A percentile compares a stretch with the other conserved stretches of the same genome.
These are phyloP conservation scores for Nicotiana obtusifolia DNA, from an alignment of 257 asterid genomes.

Conservation along the genomic window DNA sequence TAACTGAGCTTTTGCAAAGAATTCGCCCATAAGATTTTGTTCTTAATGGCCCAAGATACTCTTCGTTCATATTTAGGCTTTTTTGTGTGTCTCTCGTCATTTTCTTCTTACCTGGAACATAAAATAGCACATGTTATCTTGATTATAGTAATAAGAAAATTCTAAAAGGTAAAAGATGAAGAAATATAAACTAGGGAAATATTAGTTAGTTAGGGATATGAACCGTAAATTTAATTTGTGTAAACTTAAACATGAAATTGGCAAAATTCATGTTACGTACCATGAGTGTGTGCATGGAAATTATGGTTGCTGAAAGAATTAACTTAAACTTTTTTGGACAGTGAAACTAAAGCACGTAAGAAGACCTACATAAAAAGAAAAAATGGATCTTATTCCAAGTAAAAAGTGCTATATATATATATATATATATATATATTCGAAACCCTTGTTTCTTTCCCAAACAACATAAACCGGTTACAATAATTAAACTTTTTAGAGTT, in stretches of 20 bases:
- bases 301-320: neutral
- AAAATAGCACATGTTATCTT: neutral
- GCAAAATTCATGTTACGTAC: neutral
- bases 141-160: too few relatives aligned
- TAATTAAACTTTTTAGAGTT: too few relatives aligned
- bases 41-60: constrained; percentile 56
- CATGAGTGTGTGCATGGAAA: too few relatives aligned
- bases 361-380: neutral
- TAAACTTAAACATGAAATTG: neutral
- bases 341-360: neutral
- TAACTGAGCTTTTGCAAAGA: constrained; percentile 50
- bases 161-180: neutral
- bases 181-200: neutral
- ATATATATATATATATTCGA: neutral
- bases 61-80: constrained; percentile 49
- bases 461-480: neutral
- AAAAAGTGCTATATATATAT: neutral
- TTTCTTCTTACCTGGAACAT: constrained; percentile 37
- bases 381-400: neutral
- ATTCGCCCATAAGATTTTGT: constrained; percentile 67
- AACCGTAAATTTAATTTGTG: neutral
- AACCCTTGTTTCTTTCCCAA: neutral
- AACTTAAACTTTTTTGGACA: too few relatives aligned
- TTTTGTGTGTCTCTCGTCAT: constrained; percentile 12
- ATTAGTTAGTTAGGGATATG: neutral